Evolutionary conservation across 257 asterid species (phyloP).

Genomic region (Plectranthus barbatus): DNA sequence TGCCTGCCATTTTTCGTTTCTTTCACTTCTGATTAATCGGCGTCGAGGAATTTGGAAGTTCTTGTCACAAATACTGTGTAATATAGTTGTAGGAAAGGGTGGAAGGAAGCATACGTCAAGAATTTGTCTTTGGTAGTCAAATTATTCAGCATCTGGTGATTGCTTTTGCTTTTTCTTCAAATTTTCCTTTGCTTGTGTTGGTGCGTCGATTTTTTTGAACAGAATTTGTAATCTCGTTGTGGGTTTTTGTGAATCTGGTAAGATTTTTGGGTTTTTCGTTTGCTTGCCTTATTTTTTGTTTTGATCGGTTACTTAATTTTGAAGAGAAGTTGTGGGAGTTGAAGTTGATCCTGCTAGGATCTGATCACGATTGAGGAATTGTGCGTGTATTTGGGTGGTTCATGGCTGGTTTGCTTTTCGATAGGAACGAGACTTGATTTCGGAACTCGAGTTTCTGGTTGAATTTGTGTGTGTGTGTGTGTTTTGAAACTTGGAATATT

Average conservation of each 20-base stretch:
- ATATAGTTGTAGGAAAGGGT: not conserved
- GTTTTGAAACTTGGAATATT: not conserved
- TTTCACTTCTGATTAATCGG: slow-evolving; percentile 15
- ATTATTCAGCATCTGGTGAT: slow-evolving; percentile 28
- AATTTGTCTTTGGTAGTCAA: slow-evolving; percentile 3
- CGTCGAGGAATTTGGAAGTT: slow-evolving; percentile 29
- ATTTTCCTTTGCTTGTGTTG: not conserved
- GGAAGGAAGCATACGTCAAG: slow-evolving; percentile 3
- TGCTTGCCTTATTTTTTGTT: not conserved
- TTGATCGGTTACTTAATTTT: slow-evolving; percentile 11
- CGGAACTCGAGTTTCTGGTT: slow-evolving; percentile 3
- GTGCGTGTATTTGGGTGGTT: not conserved
- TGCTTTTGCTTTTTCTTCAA: not conserved
- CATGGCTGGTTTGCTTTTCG: slow-evolving; percentile 5
- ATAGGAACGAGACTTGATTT: slow-evolving; percentile 3
- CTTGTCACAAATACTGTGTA: not conserved
- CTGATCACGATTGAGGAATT: slow-evolving; percentile 20
- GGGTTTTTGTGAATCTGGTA: not conserved
- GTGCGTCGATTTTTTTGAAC: not conserved
- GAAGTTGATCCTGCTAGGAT: slow-evolving; percentile 33
- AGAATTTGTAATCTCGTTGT: not conserved
- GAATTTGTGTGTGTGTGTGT: not conserved
- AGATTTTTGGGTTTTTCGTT: slow-evolving; percentile 6
- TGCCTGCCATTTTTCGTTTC: not conserved
- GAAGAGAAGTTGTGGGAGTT: slow-evolving; percentile 6